Conservation (phyloP, 352 stramenopile genomes). For the Globisporangium viniferum region DNA sequence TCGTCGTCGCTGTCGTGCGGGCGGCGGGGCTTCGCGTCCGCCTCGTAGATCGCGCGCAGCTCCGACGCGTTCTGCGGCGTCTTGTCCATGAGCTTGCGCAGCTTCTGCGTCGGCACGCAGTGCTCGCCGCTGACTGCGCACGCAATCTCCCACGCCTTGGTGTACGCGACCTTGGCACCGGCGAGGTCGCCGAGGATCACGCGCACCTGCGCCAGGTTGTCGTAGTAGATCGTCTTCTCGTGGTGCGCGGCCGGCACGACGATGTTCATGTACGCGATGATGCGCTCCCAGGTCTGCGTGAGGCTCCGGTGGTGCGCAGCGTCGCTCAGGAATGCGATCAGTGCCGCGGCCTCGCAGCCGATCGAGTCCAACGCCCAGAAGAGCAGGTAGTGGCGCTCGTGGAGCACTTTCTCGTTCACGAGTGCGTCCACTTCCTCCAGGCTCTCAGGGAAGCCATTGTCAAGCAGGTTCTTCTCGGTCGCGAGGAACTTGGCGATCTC, state of each 20-base stretch:
- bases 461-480: conserved; percentile 49
- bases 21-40: conserved; percentile 35
- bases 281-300: conserved; percentile 58
- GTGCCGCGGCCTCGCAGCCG: conserved; percentile 48
- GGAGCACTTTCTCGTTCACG: conserved; percentile 44
- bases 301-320: conserved; percentile 31
- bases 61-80: conserved; percentile 59
- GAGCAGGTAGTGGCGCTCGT: conserved; percentile 67
- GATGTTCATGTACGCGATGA: conserved; percentile 71
- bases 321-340: conserved; percentile 34
- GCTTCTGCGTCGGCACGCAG: conserved; percentile 60
- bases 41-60: conserved; percentile 55
- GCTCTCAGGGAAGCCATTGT: conserved; percentile 59
- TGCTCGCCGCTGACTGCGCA: conserved; percentile 60
- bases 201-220: conserved; percentile 74
- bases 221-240: conserved; percentile 85
- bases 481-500: conserved; percentile 36
- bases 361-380: conserved; percentile 77
- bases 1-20: conserved; percentile 28
- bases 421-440: conserved; percentile 54
- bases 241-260: conserved; percentile 62
- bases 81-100: conserved; percentile 55
- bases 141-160: conserved; percentile 46
- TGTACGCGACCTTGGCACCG: conserved; percentile 52
- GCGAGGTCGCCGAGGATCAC: conserved; percentile 57